Evolutionary conservation across 306 rosid genomes (phyloP).

Genomic region (Cicer yamashitae): DNA sequence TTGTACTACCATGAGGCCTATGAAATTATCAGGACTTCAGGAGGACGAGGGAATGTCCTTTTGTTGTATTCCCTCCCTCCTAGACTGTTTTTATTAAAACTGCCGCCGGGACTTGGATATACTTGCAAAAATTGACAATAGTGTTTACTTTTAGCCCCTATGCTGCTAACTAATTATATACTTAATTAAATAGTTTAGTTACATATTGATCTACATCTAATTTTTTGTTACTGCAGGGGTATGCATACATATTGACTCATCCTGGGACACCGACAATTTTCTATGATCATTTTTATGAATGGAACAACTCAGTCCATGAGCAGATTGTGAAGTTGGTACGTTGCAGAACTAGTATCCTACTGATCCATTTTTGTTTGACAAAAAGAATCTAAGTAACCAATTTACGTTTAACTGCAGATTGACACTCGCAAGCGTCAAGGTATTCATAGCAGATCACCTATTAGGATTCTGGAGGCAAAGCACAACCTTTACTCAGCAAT

Average conservation of each 20-base stretch:
- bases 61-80: no score
- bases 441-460: slow-evolving; percentile 74
- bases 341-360: background rate
- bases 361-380: background rate
- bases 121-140: background rate
- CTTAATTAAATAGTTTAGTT: background rate
- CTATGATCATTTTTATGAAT: slow-evolving; percentile 87
- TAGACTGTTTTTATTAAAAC: no score
- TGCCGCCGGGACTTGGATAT: background rate
- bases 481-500: slow-evolving; percentile 84
- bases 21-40: no score
- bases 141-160: background rate
- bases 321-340: slow-evolving; percentile 88
- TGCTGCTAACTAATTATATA: background rate
- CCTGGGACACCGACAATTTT: slow-evolving; percentile 93
- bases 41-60: no score
- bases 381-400: slow-evolving; percentile 11
- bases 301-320: slow-evolving; percentile 64
- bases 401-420: slow-evolving; percentile 60
- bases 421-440: slow-evolving; percentile 75
- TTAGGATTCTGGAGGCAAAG: slow-evolving; percentile 79
- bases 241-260: slow-evolving; percentile 87
- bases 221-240: slow-evolving; percentile 63
- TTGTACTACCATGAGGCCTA: no score
- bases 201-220: slow-evolving; percentile 11